Base-by-base conservation (phyloP, 345 rosid genomes). In the Cochlearia excelsa region DNA sequence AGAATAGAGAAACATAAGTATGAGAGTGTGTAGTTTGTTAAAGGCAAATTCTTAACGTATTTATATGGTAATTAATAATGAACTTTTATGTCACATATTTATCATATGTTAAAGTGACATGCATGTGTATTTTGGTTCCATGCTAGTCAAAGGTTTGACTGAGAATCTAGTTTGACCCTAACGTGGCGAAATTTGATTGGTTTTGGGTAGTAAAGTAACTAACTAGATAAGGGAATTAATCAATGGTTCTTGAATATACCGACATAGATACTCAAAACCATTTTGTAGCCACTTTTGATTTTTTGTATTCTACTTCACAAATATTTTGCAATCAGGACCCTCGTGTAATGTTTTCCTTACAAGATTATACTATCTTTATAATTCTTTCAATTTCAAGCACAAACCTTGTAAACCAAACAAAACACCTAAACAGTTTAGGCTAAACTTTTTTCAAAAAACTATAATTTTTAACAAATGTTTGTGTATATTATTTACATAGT, bases 161-260 rank as follows among this genome's bases (percentile, higher is more conserved):
- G 49, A 52, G 30, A 16, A 35, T 23, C 43, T 42, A 38, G 37
- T 59, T 30, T 68, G 66, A 68, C 66, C 37, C 16, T 45, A 2
- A 50, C 66, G 66, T 60, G 72, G 72, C 72, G 5, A 30, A 46
- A 30, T 0, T 0, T 68, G 3, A 60, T 0, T 60, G 50, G 72
- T 5, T 53, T 1, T 53, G 0, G 28, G 37, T 23, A 4, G 28
- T 49, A 53, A 52, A 67, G 41, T 30, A 26, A 38, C 54, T 68
- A 55, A 38, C 48, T 52, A 68, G 72, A 59, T 68, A 53, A 68
- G 59, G 54, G 61, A 51, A 68, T 68, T n/a, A 31, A 31, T 31
- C 66, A 39, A 53, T 53, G 72, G 61, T 47, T 68, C 56, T 53
- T 61, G 55, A 53, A 68, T 49, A 60, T 53, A 53, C 67, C 72